phyloP scores from a whole-genome alignment of 208 protist genomes.

The Leishmania braziliensis region DNA sequence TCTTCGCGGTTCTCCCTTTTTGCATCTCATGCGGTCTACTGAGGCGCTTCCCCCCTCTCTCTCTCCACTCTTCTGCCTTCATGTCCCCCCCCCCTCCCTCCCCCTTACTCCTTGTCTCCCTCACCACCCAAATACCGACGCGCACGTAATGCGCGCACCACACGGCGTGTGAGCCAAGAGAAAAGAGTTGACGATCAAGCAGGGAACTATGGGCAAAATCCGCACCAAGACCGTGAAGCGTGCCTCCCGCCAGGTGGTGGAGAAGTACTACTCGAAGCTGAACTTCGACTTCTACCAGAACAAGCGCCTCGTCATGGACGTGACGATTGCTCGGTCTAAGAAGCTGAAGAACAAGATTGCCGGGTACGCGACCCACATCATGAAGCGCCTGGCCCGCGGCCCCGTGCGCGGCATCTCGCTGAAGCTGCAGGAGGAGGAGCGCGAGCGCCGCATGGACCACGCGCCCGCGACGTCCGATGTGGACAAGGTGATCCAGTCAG shows the following conservation, averaged over 20 bases:
- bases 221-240: constrained; percentile 99
- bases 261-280: constrained; percentile 99
- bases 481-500: constrained; percentile 85
- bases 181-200: not conserved
- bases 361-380: constrained; percentile 99
- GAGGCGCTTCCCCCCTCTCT: too few species aligned
- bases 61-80: not conserved
- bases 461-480: constrained; percentile 95
- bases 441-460: constrained; percentile 99
- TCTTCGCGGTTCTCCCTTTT: not conserved
- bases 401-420: constrained; percentile 99
- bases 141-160: not conserved
- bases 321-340: constrained; percentile 99
- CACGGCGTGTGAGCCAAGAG: not conserved
- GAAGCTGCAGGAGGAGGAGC: constrained; percentile 99
- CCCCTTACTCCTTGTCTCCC: not conserved
- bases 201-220: constrained; percentile 97
- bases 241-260: constrained; percentile 98
- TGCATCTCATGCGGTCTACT: not conserved
- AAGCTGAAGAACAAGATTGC: constrained; percentile 99
- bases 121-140: not conserved
- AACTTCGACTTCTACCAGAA: constrained; percentile 99
- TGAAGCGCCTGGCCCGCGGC: constrained; percentile 98
- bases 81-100: not conserved
- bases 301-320: constrained; percentile 97